phyloP scores from a whole-genome alignment of 2,329 filamentous ascomycete species.

The Pseudomassariella vexata region DNA sequence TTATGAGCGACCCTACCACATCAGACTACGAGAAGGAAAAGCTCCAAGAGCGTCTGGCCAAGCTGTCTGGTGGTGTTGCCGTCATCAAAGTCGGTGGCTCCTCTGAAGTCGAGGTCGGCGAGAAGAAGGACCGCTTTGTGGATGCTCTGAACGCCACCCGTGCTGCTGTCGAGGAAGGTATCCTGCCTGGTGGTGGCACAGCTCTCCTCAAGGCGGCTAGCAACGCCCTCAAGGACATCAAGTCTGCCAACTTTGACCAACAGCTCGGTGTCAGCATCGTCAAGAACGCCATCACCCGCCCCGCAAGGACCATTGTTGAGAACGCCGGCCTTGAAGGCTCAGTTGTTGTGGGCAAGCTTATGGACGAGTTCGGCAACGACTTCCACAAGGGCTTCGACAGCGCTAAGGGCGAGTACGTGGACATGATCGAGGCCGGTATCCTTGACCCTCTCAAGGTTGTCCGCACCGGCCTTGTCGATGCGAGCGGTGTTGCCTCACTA shows the following conservation, averaged over 20 bases:
- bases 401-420: constrained; percentile 94
- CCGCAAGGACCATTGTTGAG: constrained; percentile 92
- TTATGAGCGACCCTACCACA: constrained; percentile 88
- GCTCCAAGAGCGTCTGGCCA: constrained; percentile 98
- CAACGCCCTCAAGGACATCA: constrained; percentile 77
- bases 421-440: constrained; percentile 97
- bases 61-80: constrained; percentile 97
- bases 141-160: constrained; percentile 97
- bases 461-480: constrained; percentile 89
- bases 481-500: constrained; percentile 91
- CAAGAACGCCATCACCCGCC: constrained; percentile 95
- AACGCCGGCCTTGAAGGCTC: constrained; percentile 95
- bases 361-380: constrained; percentile 82
- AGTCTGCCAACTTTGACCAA: constrained; percentile 96
- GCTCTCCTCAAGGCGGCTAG: constrained; percentile 94
- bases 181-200: constrained; percentile 96
- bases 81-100: constrained; percentile 99
- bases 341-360: constrained; percentile 96
- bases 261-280: constrained; percentile 96
- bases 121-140: constrained; percentile 99
- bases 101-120: constrained; percentile 96
- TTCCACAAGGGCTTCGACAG: constrained; percentile 99
- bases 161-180: constrained; percentile 97
- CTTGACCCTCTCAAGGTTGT: constrained; percentile 99
- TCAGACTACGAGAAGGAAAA: constrained; percentile 99